These are phyloP conservation scores for Ceratobasidium sp. DNA, from an alignment of 1,284 basidiomycete species.

Conservation along the genomic window DNA sequence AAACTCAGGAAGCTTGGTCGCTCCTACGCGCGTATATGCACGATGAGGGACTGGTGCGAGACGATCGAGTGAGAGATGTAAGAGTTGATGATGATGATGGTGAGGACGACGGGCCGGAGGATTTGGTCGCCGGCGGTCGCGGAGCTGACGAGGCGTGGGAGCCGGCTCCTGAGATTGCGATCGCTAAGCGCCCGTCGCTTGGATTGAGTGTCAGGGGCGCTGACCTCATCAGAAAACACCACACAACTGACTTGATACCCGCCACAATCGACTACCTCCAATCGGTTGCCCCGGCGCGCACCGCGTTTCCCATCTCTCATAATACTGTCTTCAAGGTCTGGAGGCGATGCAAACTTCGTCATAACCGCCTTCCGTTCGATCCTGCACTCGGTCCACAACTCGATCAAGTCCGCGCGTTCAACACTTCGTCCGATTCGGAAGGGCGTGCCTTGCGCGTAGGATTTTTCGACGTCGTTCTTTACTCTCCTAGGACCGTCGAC, in stretches of 20 bases:
- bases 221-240: not conserved
- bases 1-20: not conserved
- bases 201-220: not conserved
- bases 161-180: not conserved
- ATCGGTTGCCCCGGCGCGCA: not conserved
- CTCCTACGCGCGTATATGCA: conserved; percentile 6
- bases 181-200: not conserved
- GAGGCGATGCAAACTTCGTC: conserved; percentile 3
- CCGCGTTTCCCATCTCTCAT: not conserved
- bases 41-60: not conserved
- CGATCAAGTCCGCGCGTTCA: not conserved
- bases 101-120: not conserved
- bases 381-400: not conserved
- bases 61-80: not conserved
- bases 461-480: not conserved
- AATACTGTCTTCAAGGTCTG: conserved; percentile 8
- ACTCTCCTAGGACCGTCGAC: not conserved
- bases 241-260: not conserved
- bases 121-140: not conserved
- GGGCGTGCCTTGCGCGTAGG: not conserved
- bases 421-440: not conserved
- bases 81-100: not conserved
- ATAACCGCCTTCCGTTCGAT: not conserved
- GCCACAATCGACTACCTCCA: not conserved
- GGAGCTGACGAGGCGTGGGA: conserved; percentile 1